Percentiles rank a stretch among this genome's conserved stretches.
Conservation (phyloP, 139 green algal genomes). For the Chlorella sp. region DNA sequence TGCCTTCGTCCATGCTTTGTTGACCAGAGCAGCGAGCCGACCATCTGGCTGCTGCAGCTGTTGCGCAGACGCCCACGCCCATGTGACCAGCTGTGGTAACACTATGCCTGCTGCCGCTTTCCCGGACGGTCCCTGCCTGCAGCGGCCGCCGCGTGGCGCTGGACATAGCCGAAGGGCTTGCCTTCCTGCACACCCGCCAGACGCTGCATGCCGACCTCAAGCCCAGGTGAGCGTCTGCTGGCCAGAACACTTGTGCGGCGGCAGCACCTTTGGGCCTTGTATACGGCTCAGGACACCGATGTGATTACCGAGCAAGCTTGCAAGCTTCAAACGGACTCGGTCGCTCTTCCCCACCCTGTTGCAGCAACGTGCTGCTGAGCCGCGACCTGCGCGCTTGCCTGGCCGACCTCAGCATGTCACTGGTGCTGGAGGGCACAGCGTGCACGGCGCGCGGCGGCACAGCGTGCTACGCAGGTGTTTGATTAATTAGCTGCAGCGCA, state of each 20-base stretch:
- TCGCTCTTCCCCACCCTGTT: too few relatives aligned
- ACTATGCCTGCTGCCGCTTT: background rate
- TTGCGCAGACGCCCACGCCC: too few relatives aligned
- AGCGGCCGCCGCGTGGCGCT: constrained; percentile 6
- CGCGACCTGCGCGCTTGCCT: background rate
- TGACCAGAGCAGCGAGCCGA: too few relatives aligned
- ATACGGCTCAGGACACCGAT: too few relatives aligned
- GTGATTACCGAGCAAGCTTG: too few relatives aligned
- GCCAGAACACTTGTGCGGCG: too few relatives aligned
- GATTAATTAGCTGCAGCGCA: too few relatives aligned
- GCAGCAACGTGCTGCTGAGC: constrained; percentile 15
- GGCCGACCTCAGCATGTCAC: constrained; percentile 3
- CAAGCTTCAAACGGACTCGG: too few relatives aligned
- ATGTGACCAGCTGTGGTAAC: too few relatives aligned
- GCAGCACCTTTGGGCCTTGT: too few relatives aligned
- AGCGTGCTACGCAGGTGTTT: constrained; percentile 1
- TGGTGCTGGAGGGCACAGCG: background rate
- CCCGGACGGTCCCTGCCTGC: background rate
- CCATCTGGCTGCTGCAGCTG: too few relatives aligned
- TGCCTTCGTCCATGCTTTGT: too few relatives aligned
- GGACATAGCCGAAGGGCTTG: constrained; percentile 2
- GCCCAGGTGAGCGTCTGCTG: background rate
- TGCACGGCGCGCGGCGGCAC: background rate
- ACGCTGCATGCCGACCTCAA: constrained; percentile 13
- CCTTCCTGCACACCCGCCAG: constrained; percentile 8